Evolutionary conservation across 2,329 filamentous ascomycete genomes (phyloP).

Genomic region (Phialocephala sp.): DNA sequence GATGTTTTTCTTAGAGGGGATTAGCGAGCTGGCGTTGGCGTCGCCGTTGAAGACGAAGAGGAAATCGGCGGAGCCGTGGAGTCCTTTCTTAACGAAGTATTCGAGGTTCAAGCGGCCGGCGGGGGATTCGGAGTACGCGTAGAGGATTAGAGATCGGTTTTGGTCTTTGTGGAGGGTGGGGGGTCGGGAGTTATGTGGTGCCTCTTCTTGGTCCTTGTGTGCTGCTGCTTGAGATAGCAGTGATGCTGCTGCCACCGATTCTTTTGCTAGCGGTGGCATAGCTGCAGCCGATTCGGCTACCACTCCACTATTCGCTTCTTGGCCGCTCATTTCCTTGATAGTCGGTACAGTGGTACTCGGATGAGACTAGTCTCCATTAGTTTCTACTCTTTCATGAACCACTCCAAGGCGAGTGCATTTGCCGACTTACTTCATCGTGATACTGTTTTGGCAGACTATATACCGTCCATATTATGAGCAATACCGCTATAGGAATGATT

Average conservation of each 20-base stretch:
- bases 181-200: not conserved
- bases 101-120: not conserved
- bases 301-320: not conserved
- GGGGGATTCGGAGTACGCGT: not conserved
- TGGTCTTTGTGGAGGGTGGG: not conserved
- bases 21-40: not conserved
- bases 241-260: not conserved
- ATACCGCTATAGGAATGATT: not conserved
- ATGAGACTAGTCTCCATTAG: not conserved
- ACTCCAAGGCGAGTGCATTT: not conserved
- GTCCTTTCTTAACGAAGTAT: not conserved
- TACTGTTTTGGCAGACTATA: not conserved
- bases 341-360: not conserved
- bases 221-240: not conserved
- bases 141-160: not conserved
- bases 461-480: not conserved
- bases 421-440: not conserved
- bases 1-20: slow-evolving; percentile 1
- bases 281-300: not conserved
- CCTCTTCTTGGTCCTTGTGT: not conserved
- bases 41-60: slow-evolving; percentile 6
- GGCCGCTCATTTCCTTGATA: not conserved
- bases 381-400: not conserved
- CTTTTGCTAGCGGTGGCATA: not conserved
- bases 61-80: slow-evolving; percentile 3